Evolutionary conservation across 208 protist species (phyloP).

Genomic region (Naegleria gruberi): DNA sequence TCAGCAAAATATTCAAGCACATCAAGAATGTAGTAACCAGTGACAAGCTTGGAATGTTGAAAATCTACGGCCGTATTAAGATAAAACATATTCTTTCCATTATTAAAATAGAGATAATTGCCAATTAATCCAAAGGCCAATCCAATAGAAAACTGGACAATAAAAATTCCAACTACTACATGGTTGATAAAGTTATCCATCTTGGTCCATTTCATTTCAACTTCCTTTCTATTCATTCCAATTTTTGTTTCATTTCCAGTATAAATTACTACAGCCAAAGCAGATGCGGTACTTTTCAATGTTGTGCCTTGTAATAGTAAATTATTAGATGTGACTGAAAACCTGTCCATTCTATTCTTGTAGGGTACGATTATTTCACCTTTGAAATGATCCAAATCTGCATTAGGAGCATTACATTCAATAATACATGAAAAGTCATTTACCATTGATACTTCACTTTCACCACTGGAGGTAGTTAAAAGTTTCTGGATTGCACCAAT

Average conservation of each 20-base stretch:
- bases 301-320: conserved; percentile 30
- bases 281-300: conserved; percentile 45
- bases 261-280: conserved; percentile 48
- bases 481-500: background rate
- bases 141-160: background rate
- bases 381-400: background rate
- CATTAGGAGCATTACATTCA: background rate
- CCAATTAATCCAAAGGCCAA: background rate
- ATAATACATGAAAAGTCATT: background rate
- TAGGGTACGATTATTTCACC: background rate
- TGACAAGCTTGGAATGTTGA: too few relatives aligned
- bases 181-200: conserved; percentile 29
- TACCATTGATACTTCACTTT: background rate
- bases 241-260: conserved; percentile 50
- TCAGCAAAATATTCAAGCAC: background rate
- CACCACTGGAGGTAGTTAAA: background rate
- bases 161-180: conserved; percentile 3
- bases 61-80: background rate
- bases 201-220: conserved; percentile 29
- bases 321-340: background rate
- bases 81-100: background rate
- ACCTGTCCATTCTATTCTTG: background rate
- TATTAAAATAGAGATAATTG: background rate
- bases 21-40: background rate
- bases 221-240: conserved; percentile 33